phyloP scores from a whole-genome alignment of 371 early-diverging fungal species.

The Sporodiniella umbellata region DNA sequence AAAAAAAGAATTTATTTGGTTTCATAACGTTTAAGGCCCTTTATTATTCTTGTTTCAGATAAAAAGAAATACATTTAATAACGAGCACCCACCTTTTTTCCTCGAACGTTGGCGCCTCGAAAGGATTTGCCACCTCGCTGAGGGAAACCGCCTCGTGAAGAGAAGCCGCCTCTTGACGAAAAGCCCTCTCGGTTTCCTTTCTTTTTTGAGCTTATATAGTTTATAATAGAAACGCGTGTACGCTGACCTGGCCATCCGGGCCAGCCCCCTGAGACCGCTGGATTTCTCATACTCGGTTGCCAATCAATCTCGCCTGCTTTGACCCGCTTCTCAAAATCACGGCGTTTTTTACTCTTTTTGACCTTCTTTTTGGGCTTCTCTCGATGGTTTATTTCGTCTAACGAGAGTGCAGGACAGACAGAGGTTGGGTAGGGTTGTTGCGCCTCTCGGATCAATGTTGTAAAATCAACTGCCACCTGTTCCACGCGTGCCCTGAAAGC shows the following conservation, averaged over 20 bases:
- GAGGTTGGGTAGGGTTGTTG: slow-evolving; percentile 24
- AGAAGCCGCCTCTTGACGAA: too few species aligned
- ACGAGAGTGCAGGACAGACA: slow-evolving; percentile 19
- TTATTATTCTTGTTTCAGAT: too few species aligned
- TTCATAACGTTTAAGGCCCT: too few species aligned
- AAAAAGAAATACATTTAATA: not conserved
- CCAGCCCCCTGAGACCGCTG: slow-evolving; percentile 36
- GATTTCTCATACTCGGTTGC: slow-evolving; percentile 36
- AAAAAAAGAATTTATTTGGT: too few species aligned
- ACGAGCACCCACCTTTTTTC: not conserved
- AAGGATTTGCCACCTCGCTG: too few species aligned
- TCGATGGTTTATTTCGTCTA: slow-evolving; percentile 18
- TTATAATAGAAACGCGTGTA: slow-evolving; percentile 29
- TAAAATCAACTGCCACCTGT: slow-evolving; percentile 23
- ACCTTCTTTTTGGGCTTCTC: slow-evolving; percentile 1
- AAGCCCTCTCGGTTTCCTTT: not conserved
- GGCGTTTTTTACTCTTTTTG: slow-evolving; percentile 38
- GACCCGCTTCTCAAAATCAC: slow-evolving; percentile 42
- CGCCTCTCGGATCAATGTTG: slow-evolving; percentile 34
- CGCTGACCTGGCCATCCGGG: slow-evolving; percentile 50
- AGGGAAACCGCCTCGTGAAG: too few species aligned
- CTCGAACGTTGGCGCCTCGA: too few species aligned
- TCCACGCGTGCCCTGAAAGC: slow-evolving; percentile 24
- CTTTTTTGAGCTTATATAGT: slow-evolving; percentile 4
- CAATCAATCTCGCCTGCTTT: slow-evolving; percentile 23